Percentiles rank a stretch among this genome's conserved stretches.
Evolutionary conservation across 805 yeast genomes (phyloP).

Genomic region (Ogataea ganodermae): DNA sequence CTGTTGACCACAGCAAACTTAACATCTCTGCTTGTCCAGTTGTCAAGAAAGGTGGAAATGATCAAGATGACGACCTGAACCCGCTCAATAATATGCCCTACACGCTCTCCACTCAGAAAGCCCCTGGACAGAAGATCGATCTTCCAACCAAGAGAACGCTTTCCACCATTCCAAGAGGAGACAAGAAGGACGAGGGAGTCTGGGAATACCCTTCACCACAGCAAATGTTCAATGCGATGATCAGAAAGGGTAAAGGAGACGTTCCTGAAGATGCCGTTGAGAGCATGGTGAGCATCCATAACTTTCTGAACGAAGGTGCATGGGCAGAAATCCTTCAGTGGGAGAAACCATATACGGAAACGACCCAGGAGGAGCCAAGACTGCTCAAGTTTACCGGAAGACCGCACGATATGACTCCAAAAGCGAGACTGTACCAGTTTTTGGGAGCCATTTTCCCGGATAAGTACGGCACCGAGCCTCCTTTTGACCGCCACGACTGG

Average conservation of each 20-base stretch:
- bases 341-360: conserved; percentile 73
- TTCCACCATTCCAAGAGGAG: conserved; percentile 87
- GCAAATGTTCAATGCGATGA: conserved; percentile 98
- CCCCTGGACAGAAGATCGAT: conserved; percentile 77
- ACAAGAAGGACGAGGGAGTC: conserved; percentile 58
- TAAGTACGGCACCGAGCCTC: conserved; percentile 73
- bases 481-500: conserved; percentile 99
- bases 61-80: conserved; percentile 58
- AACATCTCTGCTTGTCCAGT: conserved; percentile 34
- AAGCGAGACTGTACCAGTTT: conserved; percentile 69
- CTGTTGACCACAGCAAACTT: conserved; percentile 28
- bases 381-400: conserved; percentile 86
- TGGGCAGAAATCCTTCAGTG: conserved; percentile 93
- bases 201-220: conserved; percentile 99
- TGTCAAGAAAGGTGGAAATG: conserved; percentile 34
- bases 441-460: conserved; percentile 74
- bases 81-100: conserved; percentile 91
- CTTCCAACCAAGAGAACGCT: conserved; percentile 83
- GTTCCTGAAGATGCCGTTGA: conserved; percentile 95
- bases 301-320: conserved; percentile 94
- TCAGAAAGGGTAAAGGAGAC: conserved; percentile 88
- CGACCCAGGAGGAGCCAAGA: conserved; percentile 65
- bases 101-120: conserved; percentile 60
- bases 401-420: conserved; percentile 84
- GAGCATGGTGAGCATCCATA: conserved; percentile 95